Percentiles rank a stretch among this genome's conserved stretches.
These are phyloP conservation scores for Centrapalus pauciflorus DNA, from an alignment of 129 eudicot species.

Conservation along the genomic window DNA sequence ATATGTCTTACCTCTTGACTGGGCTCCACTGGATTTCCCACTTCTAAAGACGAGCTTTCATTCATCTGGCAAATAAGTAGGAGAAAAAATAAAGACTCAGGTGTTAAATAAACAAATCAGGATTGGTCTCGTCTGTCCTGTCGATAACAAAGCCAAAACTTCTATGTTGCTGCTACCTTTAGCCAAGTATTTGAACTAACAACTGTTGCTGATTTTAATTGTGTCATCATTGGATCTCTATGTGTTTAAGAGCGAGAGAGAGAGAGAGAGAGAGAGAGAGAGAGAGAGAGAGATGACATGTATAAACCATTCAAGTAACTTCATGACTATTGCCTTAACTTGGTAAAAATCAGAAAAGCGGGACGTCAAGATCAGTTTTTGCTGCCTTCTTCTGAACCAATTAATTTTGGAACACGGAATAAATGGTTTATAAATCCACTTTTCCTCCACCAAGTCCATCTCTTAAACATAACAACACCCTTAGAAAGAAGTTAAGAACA, in stretches of 20 bases:
- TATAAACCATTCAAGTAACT: neutral
- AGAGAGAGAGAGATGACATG: neutral
- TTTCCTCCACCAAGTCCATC: slow-evolving; percentile 4
- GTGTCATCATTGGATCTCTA: neutral
- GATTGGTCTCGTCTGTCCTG: slow-evolving; percentile 8
- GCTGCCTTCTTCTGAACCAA: neutral
- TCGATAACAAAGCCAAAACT: neutral
- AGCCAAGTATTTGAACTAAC: slow-evolving; percentile 9
- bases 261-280: no score
- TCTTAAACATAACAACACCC: no score
- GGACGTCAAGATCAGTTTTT: neutral
- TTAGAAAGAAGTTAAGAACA: no score
- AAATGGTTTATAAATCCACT: neutral
- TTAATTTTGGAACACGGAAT: neutral
- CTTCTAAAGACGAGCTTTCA: slow-evolving; percentile 31
- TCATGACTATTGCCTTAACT: neutral
- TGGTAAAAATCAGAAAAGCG: neutral
- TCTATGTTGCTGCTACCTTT: neutral
- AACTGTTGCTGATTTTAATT: slow-evolving; percentile 1
- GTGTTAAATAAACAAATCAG: slow-evolving; percentile 3
- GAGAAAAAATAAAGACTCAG: slow-evolving; percentile 6
- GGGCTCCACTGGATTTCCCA: slow-evolving; percentile 29
- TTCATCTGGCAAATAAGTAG: slow-evolving; percentile 23
- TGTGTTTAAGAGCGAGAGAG: neutral
- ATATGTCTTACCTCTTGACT: slow-evolving; percentile 27